Percentiles rank a stretch among this genome's conserved stretches.
Evolutionary conservation across 805 yeast genomes (phyloP).

Genomic region (Sugiyamaella floridensis): DNA sequence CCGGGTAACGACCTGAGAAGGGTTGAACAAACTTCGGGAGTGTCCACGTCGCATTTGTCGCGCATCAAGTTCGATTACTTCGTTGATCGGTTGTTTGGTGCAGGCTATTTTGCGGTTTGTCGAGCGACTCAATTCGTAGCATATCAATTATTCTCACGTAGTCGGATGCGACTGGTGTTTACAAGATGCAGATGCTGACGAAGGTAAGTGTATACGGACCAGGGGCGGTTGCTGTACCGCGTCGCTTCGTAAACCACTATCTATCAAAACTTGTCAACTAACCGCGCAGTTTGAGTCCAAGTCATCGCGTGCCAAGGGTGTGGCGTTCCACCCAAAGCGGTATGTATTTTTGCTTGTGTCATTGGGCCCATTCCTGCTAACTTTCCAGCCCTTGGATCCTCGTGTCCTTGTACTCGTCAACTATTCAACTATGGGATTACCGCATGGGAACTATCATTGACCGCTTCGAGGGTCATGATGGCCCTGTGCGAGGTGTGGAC

Average conservation of each 20-base stretch:
- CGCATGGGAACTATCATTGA: conserved; percentile 98
- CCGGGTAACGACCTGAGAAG: neutral
- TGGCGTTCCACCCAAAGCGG: conserved; percentile 91
- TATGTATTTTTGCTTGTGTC: conserved; percentile 22
- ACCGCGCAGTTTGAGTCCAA: conserved; percentile 81
- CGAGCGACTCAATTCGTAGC: neutral
- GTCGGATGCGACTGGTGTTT: neutral
- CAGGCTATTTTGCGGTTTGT: neutral
- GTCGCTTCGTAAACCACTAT: neutral
- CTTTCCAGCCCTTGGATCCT: conserved; percentile 80
- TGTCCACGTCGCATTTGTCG: conserved; percentile 9
- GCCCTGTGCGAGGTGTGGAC: conserved; percentile 92
- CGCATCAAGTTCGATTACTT: neutral
- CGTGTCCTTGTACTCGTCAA: conserved; percentile 92
- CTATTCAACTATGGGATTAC: conserved; percentile 99
- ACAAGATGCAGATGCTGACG: conserved; percentile 70
- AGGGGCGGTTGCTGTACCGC: neutral
- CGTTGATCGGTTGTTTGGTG: neutral
- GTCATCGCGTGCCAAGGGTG: conserved; percentile 95
- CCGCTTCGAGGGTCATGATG: conserved; percentile 96
- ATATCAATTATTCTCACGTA: neutral
- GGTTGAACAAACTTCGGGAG: neutral
- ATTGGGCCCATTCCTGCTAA: conserved; percentile 9
- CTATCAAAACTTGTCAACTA: neutral
- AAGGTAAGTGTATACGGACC: conserved; percentile 40